Evolutionary conservation across 1,139 yeast species (phyloP).

Genomic region (Diutina sp.): DNA sequence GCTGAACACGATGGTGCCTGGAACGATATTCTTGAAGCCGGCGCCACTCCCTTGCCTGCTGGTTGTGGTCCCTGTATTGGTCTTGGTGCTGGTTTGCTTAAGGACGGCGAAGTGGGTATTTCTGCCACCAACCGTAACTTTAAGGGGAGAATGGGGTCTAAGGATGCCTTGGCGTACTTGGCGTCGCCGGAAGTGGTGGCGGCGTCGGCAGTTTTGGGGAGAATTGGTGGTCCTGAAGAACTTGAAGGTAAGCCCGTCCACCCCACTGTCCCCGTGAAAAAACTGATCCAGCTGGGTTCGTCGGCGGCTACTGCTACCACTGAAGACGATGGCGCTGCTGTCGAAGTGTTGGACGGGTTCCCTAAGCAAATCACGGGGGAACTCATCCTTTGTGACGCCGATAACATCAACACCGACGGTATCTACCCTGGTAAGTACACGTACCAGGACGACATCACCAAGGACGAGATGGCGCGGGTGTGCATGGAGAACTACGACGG

Average conservation of each 20-base stretch:
- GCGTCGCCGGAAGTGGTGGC: slow-evolving; percentile 98
- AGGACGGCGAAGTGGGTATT: slow-evolving; percentile 95
- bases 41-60: slow-evolving; percentile 91
- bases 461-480: slow-evolving; percentile 94
- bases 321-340: slow-evolving; percentile 26
- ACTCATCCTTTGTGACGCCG: slow-evolving; percentile 89
- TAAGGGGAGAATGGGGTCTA: slow-evolving; percentile 98
- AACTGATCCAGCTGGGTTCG: slow-evolving; percentile 23
- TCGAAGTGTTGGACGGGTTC: slow-evolving; percentile 77
- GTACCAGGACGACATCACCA: slow-evolving; percentile 90
- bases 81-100: slow-evolving; percentile 81
- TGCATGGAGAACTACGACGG: slow-evolving; percentile 98
- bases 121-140: slow-evolving; percentile 97
- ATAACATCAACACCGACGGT: slow-evolving; percentile 96
- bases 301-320: slow-evolving; percentile 17
- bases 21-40: slow-evolving; percentile 81
- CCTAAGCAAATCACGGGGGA: slow-evolving; percentile 86
- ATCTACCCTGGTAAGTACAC: slow-evolving; percentile 98
- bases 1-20: slow-evolving; percentile 89
- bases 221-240: slow-evolving; percentile 88
- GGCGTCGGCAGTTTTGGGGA: slow-evolving; percentile 90
- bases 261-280: slow-evolving; percentile 31
- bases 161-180: slow-evolving; percentile 88
- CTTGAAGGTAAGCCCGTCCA: slow-evolving; percentile 46
- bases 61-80: slow-evolving; percentile 99